These are phyloP conservation scores for Termitomyces eurrhizus DNA, from an alignment of 768 basidiomycete species.

Conservation along the genomic window DNA sequence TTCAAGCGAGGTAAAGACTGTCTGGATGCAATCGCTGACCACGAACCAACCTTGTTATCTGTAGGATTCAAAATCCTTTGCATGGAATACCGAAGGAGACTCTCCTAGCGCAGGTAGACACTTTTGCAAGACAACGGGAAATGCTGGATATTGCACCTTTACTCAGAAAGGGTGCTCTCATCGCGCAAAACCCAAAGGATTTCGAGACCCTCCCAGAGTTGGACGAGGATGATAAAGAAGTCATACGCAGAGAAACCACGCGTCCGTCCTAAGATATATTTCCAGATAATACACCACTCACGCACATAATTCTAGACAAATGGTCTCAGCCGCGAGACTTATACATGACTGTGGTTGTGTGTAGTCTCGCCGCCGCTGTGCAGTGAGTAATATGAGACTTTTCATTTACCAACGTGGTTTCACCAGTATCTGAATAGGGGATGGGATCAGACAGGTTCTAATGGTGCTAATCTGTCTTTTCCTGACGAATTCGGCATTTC, in stretches of 20 bases:
- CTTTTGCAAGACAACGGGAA: conserved; percentile 51
- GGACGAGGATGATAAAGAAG: conserved; percentile 32
- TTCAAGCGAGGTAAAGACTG: conserved; percentile 34
- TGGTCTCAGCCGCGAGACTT: conserved; percentile 44
- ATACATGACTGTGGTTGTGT: conserved; percentile 43
- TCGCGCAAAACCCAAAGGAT: conserved; percentile 62
- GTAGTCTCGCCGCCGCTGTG: conserved; percentile 77
- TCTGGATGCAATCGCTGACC: neutral
- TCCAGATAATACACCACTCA: neutral
- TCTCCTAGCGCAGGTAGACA: conserved; percentile 56
- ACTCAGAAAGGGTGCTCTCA: conserved; percentile 67
- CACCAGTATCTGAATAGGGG: conserved; percentile 28
- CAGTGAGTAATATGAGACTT: conserved; percentile 42
- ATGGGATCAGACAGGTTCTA: conserved; percentile 64
- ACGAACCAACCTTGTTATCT: neutral
- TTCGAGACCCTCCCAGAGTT: conserved; percentile 39
- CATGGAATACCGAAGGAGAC: conserved; percentile 55
- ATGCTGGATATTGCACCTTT: conserved; percentile 39
- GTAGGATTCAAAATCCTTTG: conserved; percentile 43
- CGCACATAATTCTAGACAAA: conserved; percentile 28
- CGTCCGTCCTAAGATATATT: conserved; percentile 22
- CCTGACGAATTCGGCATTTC: conserved; percentile 46
- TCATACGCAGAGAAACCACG: conserved; percentile 43
- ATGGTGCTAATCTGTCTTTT: conserved; percentile 62
- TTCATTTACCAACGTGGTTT: neutral